Conservation (phyloP, 139 green algal species). For the Tetratostichococcus sp. region DNA sequence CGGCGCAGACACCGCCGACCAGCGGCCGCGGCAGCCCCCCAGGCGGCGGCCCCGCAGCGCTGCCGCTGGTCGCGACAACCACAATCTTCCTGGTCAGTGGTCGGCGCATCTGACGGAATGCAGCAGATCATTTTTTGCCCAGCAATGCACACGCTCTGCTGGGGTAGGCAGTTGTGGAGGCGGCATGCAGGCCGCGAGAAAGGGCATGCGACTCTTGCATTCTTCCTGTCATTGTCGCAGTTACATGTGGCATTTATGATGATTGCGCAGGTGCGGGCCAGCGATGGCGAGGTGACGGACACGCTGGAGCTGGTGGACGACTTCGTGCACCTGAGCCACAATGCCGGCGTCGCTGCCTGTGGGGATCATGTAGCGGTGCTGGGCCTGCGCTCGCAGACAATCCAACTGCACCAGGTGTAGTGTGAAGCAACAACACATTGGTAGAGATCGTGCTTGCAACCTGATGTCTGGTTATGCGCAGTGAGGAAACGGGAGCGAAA, state of each 20-base stretch:
- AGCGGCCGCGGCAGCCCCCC: neutral
- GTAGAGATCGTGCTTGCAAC: no score
- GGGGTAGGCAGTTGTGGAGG: no score
- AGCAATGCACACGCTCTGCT: no score
- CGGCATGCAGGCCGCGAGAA: no score
- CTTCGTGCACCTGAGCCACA: conserved; percentile 20
- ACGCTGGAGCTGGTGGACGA: conserved; percentile 10
- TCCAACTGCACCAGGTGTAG: conserved; percentile 18
- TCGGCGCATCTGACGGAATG: neutral
- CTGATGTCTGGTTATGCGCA: no score
- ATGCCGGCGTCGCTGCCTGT: conserved; percentile 8
- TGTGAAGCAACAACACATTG: no score
- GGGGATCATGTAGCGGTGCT: conserved; percentile 12
- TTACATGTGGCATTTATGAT: no score
- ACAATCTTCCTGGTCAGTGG: conserved; percentile 17
- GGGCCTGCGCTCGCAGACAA: conserved; percentile 10
- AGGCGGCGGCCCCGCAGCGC: neutral
- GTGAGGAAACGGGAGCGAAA: no score
- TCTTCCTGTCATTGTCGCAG: no score
- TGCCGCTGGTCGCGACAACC: conserved; percentile 6
- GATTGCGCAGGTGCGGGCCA: conserved; percentile 14
- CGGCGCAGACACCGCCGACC: neutral
- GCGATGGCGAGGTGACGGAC: conserved; percentile 13
- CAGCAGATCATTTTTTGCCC: no score
- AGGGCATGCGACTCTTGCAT: no score